Conservation (phyloP, 169 alveolate genomes). For the Plasmodium vinckei region DNA sequence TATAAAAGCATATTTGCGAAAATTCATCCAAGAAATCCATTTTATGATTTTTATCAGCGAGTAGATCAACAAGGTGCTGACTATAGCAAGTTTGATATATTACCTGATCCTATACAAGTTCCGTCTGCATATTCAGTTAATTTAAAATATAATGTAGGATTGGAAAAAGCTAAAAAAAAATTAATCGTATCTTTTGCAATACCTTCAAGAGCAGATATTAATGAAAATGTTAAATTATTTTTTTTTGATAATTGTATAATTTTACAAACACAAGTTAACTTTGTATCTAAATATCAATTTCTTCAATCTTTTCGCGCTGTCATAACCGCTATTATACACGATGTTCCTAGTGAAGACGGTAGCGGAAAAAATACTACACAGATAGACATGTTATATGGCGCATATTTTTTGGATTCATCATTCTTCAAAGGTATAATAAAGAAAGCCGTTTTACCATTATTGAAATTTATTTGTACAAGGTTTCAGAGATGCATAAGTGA, state of each 20-base stretch:
- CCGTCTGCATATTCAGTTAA: background rate
- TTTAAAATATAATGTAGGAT: constrained; percentile 12
- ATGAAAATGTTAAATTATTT: constrained; percentile 21
- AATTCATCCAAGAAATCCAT: constrained; percentile 29
- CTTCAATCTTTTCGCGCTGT: constrained; percentile 26
- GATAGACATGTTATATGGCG: constrained; percentile 32
- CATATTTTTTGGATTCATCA: constrained; percentile 19
- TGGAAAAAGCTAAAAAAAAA: constrained; percentile 23
- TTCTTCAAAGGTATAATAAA: constrained; percentile 17
- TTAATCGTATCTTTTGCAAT: constrained; percentile 1
- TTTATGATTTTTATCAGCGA: constrained; percentile 3
- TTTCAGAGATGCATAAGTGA: constrained; percentile 16
- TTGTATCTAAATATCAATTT: constrained; percentile 10
- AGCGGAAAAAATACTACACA: constrained; percentile 9
- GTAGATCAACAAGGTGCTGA: constrained; percentile 9
- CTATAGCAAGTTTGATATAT: constrained; percentile 6
- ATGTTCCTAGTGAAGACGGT: constrained; percentile 4
- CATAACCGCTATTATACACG: constrained; percentile 8
- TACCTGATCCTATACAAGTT: background rate
- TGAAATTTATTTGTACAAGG: constrained; percentile 4
- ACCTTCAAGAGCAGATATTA: constrained; percentile 41
- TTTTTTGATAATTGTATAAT: constrained; percentile 22
- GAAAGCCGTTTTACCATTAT: constrained; percentile 13
- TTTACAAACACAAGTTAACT: constrained; percentile 8
- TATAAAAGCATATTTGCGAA: constrained; percentile 18